Conservation (phyloP, 306 rosid species). For the Cicer cuneatum region DNA sequence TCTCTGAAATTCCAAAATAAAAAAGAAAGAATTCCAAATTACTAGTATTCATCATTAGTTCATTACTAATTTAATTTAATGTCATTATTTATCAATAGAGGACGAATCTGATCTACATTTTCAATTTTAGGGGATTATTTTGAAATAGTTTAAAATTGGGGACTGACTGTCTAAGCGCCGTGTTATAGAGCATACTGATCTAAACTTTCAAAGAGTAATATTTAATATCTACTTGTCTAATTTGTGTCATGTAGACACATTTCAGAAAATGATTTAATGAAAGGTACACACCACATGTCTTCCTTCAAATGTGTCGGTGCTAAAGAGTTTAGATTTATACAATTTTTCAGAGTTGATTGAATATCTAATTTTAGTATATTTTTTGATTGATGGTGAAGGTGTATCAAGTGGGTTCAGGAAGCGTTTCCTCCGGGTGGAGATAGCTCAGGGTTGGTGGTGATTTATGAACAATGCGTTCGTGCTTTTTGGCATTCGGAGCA, state of each 20-base stretch:
- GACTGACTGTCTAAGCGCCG: neutral
- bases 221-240: neutral
- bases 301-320: no score
- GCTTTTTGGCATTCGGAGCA: slow-evolving; percentile 87
- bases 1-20: no score
- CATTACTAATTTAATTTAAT: neutral
- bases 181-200: no score
- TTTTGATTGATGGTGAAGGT: slow-evolving; percentile 52
- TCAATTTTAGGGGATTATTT: neutral
- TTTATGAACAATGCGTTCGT: slow-evolving; percentile 89
- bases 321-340: no score
- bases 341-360: no score
- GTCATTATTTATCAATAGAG: neutral
- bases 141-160: neutral
- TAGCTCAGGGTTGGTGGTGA: slow-evolving; percentile 79
- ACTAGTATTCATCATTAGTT: no score
- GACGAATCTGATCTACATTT: neutral
- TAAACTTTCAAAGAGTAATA: no score
- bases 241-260: neutral
- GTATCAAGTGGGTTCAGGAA: slow-evolving; percentile 97
- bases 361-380: neutral
- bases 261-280: no score
- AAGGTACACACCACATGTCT: no score
- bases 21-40: no score
- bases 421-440: slow-evolving; percentile 95